Conservation (phyloP, 2,329 filamentous ascomycete genomes). For the Sclerotinia glacialis region DNA sequence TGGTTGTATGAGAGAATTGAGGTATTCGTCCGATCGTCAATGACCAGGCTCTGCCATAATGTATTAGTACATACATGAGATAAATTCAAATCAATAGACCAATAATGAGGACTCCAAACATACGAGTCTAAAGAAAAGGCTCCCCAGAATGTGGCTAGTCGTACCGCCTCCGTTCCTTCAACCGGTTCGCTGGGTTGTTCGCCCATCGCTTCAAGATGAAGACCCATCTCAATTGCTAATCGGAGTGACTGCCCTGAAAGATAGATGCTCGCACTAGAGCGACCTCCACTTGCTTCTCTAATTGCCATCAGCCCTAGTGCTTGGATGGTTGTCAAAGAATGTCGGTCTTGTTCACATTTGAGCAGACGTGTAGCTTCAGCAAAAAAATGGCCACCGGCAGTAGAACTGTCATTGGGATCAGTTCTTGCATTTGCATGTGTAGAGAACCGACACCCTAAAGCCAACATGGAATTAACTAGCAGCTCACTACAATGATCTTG, state of each 20-base stretch:
- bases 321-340: slow-evolving; percentile 67
- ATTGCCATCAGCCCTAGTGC: slow-evolving; percentile 73
- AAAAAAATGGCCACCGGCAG: slow-evolving; percentile 72
- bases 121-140: slow-evolving; percentile 52
- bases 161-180: slow-evolving; percentile 46
- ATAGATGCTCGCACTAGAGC: slow-evolving; percentile 69
- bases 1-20: slow-evolving; percentile 56
- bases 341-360: slow-evolving; percentile 50
- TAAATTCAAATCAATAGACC: slow-evolving; percentile 27
- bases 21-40: slow-evolving; percentile 61
- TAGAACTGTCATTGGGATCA: slow-evolving; percentile 58
- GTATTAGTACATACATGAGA: slow-evolving; percentile 5
- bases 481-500: slow-evolving; percentile 44
- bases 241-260: slow-evolving; percentile 69
- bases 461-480: slow-evolving; percentile 36
- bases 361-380: slow-evolving; percentile 63
- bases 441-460: slow-evolving; percentile 67
- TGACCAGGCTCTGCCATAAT: slow-evolving; percentile 57
- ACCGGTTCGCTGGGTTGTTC: slow-evolving; percentile 22
- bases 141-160: slow-evolving; percentile 52
- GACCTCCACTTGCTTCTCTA: slow-evolving; percentile 66
- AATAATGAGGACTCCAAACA: slow-evolving; percentile 54
- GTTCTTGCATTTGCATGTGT: slow-evolving; percentile 61
- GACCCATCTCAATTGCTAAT: slow-evolving; percentile 54
- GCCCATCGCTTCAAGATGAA: slow-evolving; percentile 27